A percentile compares a stretch with the other conserved stretches of the same genome.
phyloP scores from a whole-genome alignment of 257 asterid species.

The Paraleonurus japonicus region DNA sequence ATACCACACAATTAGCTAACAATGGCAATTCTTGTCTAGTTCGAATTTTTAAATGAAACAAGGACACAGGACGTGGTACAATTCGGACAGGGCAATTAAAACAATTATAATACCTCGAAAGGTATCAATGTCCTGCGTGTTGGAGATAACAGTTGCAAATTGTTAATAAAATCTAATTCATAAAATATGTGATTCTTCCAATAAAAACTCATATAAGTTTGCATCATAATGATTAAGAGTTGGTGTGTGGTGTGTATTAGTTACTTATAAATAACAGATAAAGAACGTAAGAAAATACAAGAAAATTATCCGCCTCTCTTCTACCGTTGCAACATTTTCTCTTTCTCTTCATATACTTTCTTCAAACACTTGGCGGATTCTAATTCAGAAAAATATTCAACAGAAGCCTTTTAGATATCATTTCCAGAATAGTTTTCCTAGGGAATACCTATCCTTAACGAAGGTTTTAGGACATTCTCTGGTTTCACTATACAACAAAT shows the following conservation, averaged over 20 bases:
- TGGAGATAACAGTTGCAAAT: background rate
- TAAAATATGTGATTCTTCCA: background rate
- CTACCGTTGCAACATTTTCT: background rate
- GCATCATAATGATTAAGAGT: background rate
- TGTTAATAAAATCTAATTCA: background rate
- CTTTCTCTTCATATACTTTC: background rate
- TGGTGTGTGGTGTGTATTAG: background rate
- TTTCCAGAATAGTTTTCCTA: background rate
- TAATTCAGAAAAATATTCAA: background rate
- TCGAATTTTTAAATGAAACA: background rate
- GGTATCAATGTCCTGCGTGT: background rate
- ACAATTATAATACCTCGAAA: too few relatives aligned
- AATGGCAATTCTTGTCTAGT: background rate
- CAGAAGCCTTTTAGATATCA: background rate
- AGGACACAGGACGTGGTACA: background rate
- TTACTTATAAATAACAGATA: background rate
- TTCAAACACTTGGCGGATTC: background rate
- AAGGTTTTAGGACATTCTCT: background rate
- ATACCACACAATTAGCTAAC: background rate
- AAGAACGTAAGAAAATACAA: background rate
- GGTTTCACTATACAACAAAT: background rate
- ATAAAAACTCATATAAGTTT: background rate
- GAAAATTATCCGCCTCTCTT: background rate
- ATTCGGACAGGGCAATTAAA: background rate
- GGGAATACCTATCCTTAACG: background rate